phyloP scores from a whole-genome alignment of 129 eudicot species.

The Deinandra increscens region DNA sequence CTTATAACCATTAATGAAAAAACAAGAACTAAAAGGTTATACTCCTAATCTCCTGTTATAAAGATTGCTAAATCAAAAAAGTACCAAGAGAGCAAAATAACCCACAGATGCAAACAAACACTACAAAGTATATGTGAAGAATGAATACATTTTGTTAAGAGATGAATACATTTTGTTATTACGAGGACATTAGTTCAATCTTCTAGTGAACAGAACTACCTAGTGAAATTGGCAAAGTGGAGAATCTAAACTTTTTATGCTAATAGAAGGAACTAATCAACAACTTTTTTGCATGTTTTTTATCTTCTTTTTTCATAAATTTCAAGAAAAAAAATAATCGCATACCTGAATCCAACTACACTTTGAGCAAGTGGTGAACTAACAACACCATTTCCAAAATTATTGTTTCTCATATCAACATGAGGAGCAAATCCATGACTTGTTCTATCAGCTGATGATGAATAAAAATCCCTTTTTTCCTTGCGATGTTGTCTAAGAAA shows the following conservation, averaged over 20 bases:
- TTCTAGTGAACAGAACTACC: neutral
- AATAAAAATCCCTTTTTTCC: conserved; percentile 40
- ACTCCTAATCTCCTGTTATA: neutral
- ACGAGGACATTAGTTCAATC: conserved; percentile 4
- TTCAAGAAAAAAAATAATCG: neutral
- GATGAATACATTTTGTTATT: neutral
- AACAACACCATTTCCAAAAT: conserved; percentile 37
- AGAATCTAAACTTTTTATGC: neutral
- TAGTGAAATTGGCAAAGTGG: neutral
- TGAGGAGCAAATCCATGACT: conserved; percentile 36
- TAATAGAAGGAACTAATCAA: conserved; percentile 8
- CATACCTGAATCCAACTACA: conserved; percentile 48
- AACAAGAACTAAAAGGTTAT: conserved; percentile 2
- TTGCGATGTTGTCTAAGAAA: conserved; percentile 65
- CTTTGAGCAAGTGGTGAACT: conserved; percentile 57
- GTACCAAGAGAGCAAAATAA: conserved; percentile 1
- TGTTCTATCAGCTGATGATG: conserved; percentile 40
- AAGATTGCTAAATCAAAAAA: neutral
- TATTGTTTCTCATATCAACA: conserved; percentile 45
- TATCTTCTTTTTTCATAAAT: neutral
- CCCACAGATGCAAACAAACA: conserved; percentile 4
- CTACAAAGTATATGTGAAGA: conserved; percentile 10
- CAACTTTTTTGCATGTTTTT: neutral
- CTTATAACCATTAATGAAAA: neutral
- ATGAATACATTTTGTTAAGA: neutral